phyloP scores from a whole-genome alignment of 345 rosid genomes.

The Lumnitzera littorea region DNA sequence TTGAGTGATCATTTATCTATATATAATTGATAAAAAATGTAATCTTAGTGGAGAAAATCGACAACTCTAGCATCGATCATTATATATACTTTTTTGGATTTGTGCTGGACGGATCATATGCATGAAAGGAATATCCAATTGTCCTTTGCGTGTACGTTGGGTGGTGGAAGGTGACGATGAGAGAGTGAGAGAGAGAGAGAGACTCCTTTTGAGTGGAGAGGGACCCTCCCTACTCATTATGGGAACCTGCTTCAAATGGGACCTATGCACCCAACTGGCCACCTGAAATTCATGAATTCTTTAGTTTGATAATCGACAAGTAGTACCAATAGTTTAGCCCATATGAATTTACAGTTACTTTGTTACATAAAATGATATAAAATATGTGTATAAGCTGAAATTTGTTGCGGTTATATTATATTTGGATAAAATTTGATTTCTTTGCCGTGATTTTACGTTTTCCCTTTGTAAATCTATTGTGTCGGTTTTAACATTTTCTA shows the following conservation, averaged over 20 bases:
- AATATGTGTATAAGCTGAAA: too few species aligned
- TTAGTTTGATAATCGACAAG: too few species aligned
- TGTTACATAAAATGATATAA: too few species aligned
- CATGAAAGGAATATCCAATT: conserved; percentile 11
- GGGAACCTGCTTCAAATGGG: background rate
- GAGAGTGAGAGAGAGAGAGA: background rate
- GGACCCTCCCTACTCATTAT: background rate
- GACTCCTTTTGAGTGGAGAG: background rate
- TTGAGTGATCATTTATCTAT: background rate
- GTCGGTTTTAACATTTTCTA: too few species aligned
- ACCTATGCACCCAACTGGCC: background rate
- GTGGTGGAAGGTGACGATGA: conserved; percentile 20
- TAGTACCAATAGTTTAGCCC: too few species aligned
- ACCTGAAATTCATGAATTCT: too few species aligned
- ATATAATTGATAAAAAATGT: conserved; percentile 1
- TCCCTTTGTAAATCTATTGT: too few species aligned
- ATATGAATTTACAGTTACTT: too few species aligned
- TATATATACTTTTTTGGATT: conserved; percentile 1
- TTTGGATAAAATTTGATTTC: too few species aligned
- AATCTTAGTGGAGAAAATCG: conserved; percentile 24
- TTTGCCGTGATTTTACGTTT: too few species aligned
- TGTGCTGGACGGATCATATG: conserved; percentile 11
- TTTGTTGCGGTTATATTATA: too few species aligned
- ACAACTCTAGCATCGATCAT: conserved; percentile 2
- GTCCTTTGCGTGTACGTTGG: conserved; percentile 16